Evolutionary conservation across 306 rosid species (phyloP), one percentile per base, ranked within the genome.

Genomic region (Calophaca sinica): DNA sequence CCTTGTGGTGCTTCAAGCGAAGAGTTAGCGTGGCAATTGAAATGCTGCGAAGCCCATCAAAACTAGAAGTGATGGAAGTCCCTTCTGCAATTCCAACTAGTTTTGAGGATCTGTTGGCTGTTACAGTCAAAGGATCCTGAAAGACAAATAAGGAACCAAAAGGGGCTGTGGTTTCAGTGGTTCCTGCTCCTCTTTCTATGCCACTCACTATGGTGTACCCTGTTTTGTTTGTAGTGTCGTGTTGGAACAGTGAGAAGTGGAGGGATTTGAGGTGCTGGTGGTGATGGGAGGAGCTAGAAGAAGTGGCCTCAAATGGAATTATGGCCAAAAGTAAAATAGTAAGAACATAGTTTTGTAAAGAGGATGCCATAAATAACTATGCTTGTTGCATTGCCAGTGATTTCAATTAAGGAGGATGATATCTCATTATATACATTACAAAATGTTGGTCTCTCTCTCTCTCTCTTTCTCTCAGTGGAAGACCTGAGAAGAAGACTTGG

Each of bases 221-320:
- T 10, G 94, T 93, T 85, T 76, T 90, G 88, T 89, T 93, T 49
- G 83, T 52, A 35, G 94, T 90, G 61, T 90, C 94, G 0, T 90
- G 98, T 72, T 89, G 94, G 29, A 48, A 93, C 13, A 93, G 81
- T 0, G 94, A 14, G 69, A 93, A 87, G 73, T 87, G 96, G 68
- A 90, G 81, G 65, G 96, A 84, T 57, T 86, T 87, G 44, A 83
- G 64, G 52, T 79, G 79, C 5, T 66, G 69, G 36, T 80, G 70
- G 48, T 77, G 75, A 1, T 70, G 70, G 46, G 52, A 77, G 15
- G 83, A 76, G 65, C 28, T 48, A 41, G 64, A 65, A 13, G 69
- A 59, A 26, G 71, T 50, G 12, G 57, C 62, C 72, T 74, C 36
- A 38, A 65, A 64, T 45, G 68, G 81, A 29, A 57, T 59, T 54